Conservation (phyloP, 331 rosid genomes). For the Pyrus hybrid region DNA sequence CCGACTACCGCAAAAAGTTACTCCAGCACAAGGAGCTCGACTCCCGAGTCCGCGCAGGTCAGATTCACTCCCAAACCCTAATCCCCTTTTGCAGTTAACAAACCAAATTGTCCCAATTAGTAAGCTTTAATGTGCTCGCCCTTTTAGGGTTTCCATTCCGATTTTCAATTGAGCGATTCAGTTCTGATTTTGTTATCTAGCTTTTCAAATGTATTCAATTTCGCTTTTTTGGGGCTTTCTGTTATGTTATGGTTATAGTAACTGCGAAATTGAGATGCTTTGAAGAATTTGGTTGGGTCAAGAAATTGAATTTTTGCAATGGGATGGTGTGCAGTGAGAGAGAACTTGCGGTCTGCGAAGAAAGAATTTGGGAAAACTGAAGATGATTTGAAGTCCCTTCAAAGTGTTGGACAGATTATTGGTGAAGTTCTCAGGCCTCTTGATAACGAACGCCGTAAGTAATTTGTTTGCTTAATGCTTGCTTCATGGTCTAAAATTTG, state of each 20-base stretch:
- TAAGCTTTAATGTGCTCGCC: background rate
- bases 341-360: slow-evolving; percentile 61
- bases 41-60: slow-evolving; percentile 78
- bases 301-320: background rate
- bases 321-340: slow-evolving; percentile 54
- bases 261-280: background rate
- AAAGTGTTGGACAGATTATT: slow-evolving; percentile 87
- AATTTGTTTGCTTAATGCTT: background rate
- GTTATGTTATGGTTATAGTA: background rate
- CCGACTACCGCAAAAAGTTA: slow-evolving; percentile 70
- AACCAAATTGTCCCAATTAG: background rate
- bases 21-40: slow-evolving; percentile 85
- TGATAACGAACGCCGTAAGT: slow-evolving; percentile 81
- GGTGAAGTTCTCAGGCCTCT: slow-evolving; percentile 98
- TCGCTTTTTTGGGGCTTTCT: background rate
- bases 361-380: no score
- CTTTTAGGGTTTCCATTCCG: background rate
- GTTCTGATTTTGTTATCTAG: background rate
- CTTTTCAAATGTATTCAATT: no score
- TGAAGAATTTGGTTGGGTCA: background rate
- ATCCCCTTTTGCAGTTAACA: background rate
- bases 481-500: background rate
- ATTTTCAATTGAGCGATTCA: background rate
- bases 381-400: slow-evolving; percentile 96
- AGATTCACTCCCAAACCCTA: slow-evolving; percentile 15